These are phyloP conservation scores for Rhizophagus prolifer DNA, from an alignment of 192 early-diverging fungal species.

Conservation along the genomic window DNA sequence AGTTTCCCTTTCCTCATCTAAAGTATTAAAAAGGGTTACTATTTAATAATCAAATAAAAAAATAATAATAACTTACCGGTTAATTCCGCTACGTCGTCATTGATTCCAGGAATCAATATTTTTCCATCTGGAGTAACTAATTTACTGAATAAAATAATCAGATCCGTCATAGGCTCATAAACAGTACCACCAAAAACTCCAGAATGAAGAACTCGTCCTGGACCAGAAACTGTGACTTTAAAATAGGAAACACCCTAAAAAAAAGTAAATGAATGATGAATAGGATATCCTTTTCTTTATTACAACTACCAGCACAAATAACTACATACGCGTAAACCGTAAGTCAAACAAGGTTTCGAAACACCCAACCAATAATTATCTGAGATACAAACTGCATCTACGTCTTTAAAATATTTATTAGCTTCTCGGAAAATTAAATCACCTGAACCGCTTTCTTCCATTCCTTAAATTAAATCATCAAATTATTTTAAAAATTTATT, in stretches of 20 bases:
- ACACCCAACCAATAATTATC: slow-evolving; percentile 99
- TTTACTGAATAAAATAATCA: slow-evolving; percentile 78
- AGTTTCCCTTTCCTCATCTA: slow-evolving; percentile 73
- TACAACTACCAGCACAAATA: not conserved
- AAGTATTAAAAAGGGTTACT: not conserved
- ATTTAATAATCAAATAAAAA: not conserved
- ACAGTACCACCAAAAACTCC: slow-evolving; percentile 93
- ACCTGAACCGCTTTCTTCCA: slow-evolving; percentile 81
- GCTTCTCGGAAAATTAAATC: slow-evolving; percentile 87
- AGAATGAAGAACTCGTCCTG: slow-evolving; percentile 91
- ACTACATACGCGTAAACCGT: slow-evolving; percentile 78
- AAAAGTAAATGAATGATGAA: not conserved
- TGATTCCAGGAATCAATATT: slow-evolving; percentile 90
- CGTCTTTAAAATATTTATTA: slow-evolving; percentile 83
- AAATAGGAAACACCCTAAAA: slow-evolving; percentile 58
- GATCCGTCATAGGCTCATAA: slow-evolving; percentile 98
- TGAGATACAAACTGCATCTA: slow-evolving; percentile 94
- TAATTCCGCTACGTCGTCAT: slow-evolving; percentile 85
- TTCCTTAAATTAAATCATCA: slow-evolving; percentile 34
- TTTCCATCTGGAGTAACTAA: slow-evolving; percentile 83
- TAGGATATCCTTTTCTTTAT: not conserved
- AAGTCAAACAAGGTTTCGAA: slow-evolving; percentile 95
- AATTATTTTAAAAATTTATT: not conserved
- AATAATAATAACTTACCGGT: slow-evolving; percentile 47
- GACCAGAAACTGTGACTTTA: slow-evolving; percentile 70